These are phyloP conservation scores for Xylaria sp. DNA, from an alignment of 2,329 filamentous ascomycete genomes.

Conservation along the genomic window DNA sequence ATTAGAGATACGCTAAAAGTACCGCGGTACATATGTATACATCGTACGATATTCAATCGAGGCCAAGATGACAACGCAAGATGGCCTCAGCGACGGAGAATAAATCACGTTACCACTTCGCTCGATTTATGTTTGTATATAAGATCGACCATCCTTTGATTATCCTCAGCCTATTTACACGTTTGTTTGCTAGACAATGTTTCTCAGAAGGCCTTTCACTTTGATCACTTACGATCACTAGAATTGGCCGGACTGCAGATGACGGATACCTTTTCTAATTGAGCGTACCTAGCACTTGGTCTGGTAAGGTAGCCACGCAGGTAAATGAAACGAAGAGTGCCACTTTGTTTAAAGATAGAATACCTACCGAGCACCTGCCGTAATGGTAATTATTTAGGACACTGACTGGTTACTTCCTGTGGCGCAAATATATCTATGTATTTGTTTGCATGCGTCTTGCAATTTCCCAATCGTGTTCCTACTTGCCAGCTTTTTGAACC, in stretches of 20 bases:
- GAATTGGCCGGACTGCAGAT: neutral
- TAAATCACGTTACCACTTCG: neutral
- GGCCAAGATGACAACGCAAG: slow-evolving; percentile 2
- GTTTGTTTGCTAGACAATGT: neutral
- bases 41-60: slow-evolving; percentile 16
- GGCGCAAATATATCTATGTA: slow-evolving; percentile 15
- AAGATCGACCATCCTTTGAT: neutral
- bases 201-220: slow-evolving; percentile 1
- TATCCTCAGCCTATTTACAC: neutral
- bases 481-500: slow-evolving; percentile 6
- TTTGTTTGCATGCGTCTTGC: slow-evolving; percentile 22
- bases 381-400: neutral
- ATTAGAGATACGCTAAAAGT: slow-evolving; percentile 6
- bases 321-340: slow-evolving; percentile 3
- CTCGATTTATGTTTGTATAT: slow-evolving; percentile 20
- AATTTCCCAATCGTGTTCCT: slow-evolving; percentile 25
- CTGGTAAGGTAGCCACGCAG: neutral
- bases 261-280: neutral
- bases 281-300: neutral
- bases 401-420: neutral
- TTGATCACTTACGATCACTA: neutral
- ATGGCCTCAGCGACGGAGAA: neutral
- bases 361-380: neutral
- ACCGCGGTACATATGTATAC: slow-evolving; percentile 10
- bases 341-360: neutral